Percentiles rank a stretch among this genome's conserved stretches.
Evolutionary conservation across 2,329 filamentous ascomycete species (phyloP).

Genomic region (Saccharata proteae): DNA sequence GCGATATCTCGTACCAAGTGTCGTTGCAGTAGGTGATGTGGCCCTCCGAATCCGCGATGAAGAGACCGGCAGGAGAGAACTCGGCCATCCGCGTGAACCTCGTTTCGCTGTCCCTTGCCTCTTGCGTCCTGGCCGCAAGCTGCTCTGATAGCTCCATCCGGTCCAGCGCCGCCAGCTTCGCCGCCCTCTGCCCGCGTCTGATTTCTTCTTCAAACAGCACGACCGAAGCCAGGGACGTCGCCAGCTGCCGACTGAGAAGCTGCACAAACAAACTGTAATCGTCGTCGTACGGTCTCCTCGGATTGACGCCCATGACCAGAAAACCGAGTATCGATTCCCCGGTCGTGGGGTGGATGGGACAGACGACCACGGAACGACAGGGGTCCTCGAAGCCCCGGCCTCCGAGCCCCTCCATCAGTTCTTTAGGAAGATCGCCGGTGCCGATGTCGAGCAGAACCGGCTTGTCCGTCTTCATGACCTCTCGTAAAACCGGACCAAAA

Average conservation of each 20-base stretch:
- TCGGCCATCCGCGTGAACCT: slow-evolving; percentile 77
- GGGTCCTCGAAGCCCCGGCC: slow-evolving; percentile 62
- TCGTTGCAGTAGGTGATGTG: slow-evolving; percentile 71
- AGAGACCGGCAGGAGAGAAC: slow-evolving; percentile 72
- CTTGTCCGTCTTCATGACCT: slow-evolving; percentile 56
- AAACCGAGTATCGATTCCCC: slow-evolving; percentile 66
- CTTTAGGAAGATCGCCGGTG: slow-evolving; percentile 50
- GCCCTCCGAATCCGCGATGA: slow-evolving; percentile 63
- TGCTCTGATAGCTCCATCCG: slow-evolving; percentile 67
- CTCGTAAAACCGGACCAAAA: slow-evolving; percentile 64
- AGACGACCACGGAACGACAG: slow-evolving; percentile 59
- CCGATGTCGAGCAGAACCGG: slow-evolving; percentile 58
- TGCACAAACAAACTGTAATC: slow-evolving; percentile 71
- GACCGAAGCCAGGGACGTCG: slow-evolving; percentile 69
- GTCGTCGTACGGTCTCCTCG: slow-evolving; percentile 64
- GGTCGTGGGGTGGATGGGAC: slow-evolving; percentile 67
- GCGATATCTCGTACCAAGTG: slow-evolving; percentile 58
- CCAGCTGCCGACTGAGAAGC: slow-evolving; percentile 61
- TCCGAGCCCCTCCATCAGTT: slow-evolving; percentile 54
- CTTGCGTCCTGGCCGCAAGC: slow-evolving; percentile 49
- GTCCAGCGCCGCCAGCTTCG: slow-evolving; percentile 62
- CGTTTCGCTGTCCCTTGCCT: slow-evolving; percentile 52
- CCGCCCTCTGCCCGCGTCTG: slow-evolving; percentile 58
- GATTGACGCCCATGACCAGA: slow-evolving; percentile 67
- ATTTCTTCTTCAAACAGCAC: slow-evolving; percentile 79